A percentile compares a stretch with the other conserved stretches of the same genome.
Evolutionary conservation across 2,329 filamentous ascomycete species (phyloP).

Genomic region (Aspergillus sp.): DNA sequence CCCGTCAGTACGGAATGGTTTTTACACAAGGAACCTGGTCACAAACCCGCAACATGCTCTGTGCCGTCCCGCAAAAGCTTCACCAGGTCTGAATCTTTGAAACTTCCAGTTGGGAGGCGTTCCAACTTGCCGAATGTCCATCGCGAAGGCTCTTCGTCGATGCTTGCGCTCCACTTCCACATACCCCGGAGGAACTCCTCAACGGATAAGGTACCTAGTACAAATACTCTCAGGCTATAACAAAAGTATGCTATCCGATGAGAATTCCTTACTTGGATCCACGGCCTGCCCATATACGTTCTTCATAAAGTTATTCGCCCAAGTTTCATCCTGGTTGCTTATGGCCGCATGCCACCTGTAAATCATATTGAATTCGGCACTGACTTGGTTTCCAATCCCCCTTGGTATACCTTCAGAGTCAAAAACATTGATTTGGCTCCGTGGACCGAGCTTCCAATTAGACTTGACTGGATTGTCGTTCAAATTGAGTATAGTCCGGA

Average conservation of each 20-base stretch:
- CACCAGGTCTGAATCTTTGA: constrained; percentile 6
- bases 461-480: constrained; percentile 8
- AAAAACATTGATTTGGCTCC: neutral
- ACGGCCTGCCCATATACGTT: constrained; percentile 2
- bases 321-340: constrained; percentile 45
- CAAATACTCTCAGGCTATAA: neutral
- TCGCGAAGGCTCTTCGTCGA: neutral
- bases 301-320: constrained; percentile 32
- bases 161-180: neutral
- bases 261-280: neutral
- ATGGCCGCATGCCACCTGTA: constrained; percentile 53
- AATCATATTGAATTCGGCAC: constrained; percentile 54
- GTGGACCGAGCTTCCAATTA: constrained; percentile 7
- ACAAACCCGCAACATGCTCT: neutral
- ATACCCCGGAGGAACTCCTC: constrained; percentile 1
- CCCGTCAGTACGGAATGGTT: neutral
- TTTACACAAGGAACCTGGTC: neutral
- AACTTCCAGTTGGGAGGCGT: constrained; percentile 1
- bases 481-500: constrained; percentile 32
- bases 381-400: constrained; percentile 52
- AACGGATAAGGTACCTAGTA: neutral
- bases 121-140: constrained; percentile 4
- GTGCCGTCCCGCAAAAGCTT: neutral
- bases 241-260: too few relatives aligned
- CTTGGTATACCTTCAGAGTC: constrained; percentile 30